Evolutionary conservation across 148 eudicot genomes (phyloP).

Genomic region (Vaccinium macrocarpon): DNA sequence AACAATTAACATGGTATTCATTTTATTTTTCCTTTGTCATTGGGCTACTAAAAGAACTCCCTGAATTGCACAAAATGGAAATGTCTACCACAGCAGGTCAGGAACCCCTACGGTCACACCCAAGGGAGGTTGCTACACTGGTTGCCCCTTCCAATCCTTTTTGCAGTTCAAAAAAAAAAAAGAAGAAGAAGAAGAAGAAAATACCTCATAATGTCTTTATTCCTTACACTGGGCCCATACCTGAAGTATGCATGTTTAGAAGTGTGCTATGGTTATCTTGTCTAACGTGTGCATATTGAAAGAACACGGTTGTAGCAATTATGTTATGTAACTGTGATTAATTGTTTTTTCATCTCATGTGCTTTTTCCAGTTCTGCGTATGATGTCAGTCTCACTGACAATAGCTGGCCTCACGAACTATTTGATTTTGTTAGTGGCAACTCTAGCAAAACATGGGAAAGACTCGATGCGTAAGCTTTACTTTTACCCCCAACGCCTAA

Average conservation of each 20-base stretch:
- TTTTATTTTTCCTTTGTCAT: not conserved
- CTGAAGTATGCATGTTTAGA: not conserved
- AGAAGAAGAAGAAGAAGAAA: too few species aligned
- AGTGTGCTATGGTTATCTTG: not conserved
- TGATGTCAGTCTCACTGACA: constrained; percentile 53
- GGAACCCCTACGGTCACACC: too few species aligned
- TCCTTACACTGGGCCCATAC: not conserved
- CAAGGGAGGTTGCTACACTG: too few species aligned
- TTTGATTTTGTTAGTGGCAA: constrained; percentile 53
- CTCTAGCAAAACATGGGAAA: constrained; percentile 60
- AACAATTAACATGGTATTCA: not conserved
- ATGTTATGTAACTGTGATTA: not conserved
- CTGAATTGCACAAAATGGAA: not conserved
- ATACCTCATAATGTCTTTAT: not conserved
- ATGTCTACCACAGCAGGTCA: not conserved
- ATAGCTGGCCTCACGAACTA: constrained; percentile 46
- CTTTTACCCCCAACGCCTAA: not conserved
- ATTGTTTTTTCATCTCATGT: not conserved
- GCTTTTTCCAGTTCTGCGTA: constrained; percentile 39
- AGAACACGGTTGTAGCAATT: not conserved
- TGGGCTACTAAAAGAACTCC: not conserved
- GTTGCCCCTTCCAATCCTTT: too few species aligned
- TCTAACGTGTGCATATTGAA: not conserved
- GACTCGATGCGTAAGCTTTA: constrained; percentile 49
- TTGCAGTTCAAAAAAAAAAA: too few species aligned